These are phyloP conservation scores for Paramecium biaurelia DNA, from an alignment of 73 alveolate species.

Conservation along the genomic window DNA sequence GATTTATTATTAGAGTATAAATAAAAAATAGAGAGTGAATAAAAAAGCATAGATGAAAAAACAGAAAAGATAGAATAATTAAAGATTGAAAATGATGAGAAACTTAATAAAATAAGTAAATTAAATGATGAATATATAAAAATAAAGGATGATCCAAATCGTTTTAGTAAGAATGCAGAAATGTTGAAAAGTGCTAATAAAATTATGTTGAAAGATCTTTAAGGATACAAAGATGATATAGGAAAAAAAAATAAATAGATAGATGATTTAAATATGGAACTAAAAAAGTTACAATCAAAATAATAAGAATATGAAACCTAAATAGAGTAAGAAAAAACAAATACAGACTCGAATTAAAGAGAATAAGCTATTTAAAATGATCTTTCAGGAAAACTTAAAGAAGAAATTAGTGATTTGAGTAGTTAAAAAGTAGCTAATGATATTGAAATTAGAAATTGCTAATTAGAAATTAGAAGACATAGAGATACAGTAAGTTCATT, in stretches of 20 bases:
- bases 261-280: slow-evolving; percentile 44
- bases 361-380: slow-evolving; percentile 46
- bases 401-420: slow-evolving; percentile 45
- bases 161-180: slow-evolving; percentile 78
- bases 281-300: neutral
- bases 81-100: slow-evolving; percentile 65
- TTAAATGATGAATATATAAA: slow-evolving; percentile 68
- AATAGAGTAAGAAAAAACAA: slow-evolving; percentile 51
- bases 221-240: slow-evolving; percentile 67
- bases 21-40: slow-evolving; percentile 55
- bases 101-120: slow-evolving; percentile 67
- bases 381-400: slow-evolving; percentile 57
- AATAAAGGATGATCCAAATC: slow-evolving; percentile 79
- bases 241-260: slow-evolving; percentile 62
- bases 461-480: slow-evolving; percentile 44
- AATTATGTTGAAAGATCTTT: slow-evolving; percentile 66
- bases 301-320: slow-evolving; percentile 8
- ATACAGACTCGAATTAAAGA: neutral
- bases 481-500: slow-evolving; percentile 35
- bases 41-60: slow-evolving; percentile 40
- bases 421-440: slow-evolving; percentile 54
- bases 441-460: neutral
- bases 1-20: slow-evolving; percentile 63
- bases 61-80: slow-evolving; percentile 28
- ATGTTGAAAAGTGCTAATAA: slow-evolving; percentile 72